Conservation (phyloP, 1,284 basidiomycete species). For the Inonotus obliquus region DNA sequence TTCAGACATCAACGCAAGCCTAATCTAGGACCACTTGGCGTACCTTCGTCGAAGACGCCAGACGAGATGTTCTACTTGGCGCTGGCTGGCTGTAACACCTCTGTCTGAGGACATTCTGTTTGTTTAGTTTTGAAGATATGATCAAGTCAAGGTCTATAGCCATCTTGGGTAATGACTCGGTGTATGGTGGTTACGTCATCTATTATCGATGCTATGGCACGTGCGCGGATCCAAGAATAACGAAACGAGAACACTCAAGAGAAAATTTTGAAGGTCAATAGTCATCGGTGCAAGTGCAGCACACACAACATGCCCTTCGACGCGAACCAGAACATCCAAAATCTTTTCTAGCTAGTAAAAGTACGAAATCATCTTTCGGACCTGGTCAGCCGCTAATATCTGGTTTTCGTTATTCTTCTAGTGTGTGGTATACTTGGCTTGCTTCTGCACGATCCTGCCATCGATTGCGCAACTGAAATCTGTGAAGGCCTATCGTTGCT, state of each 20-base stretch:
- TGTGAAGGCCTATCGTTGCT: conserved; percentile 87
- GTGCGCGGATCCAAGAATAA: background rate
- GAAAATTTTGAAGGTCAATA: background rate
- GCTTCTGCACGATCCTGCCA: conserved; percentile 69
- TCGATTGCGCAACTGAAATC: conserved; percentile 82
- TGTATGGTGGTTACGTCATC: background rate
- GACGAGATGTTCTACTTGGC: conserved; percentile 61
- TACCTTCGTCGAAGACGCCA: conserved; percentile 64
- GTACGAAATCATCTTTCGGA: background rate
- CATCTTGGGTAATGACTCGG: background rate
- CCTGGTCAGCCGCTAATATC: background rate
- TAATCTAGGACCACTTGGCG: conserved; percentile 25
- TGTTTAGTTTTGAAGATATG: no score
- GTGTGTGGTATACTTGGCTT: conserved; percentile 92
- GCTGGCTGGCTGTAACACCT: conserved; percentile 35
- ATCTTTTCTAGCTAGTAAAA: background rate
- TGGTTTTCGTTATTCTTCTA: no score
- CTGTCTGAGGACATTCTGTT: conserved; percentile 5
- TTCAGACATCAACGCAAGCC: conserved; percentile 5
- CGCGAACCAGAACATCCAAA: background rate
- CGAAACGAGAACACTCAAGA: no score
- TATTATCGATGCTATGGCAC: background rate
- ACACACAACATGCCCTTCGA: background rate
- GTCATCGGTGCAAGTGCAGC: no score
- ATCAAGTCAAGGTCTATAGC: no score